Evolutionary conservation across 192 early-diverging fungal species (phyloP).

Genomic region (Phlyctochytrium arcticum): DNA sequence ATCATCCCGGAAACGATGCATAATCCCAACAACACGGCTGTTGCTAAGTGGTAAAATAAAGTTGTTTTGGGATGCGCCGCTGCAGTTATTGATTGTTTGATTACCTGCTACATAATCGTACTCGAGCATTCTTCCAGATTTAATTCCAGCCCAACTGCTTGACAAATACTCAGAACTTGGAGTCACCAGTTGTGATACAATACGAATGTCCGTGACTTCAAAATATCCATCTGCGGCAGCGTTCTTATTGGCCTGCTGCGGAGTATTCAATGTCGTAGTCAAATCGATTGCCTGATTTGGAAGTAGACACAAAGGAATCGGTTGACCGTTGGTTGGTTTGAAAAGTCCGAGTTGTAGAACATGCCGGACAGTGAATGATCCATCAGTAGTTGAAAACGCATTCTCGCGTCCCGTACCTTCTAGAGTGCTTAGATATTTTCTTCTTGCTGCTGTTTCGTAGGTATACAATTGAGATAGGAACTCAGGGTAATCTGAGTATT

Average conservation of each 20-base stretch:
- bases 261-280: not conserved
- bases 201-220: constrained; percentile 2
- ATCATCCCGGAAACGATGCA: not conserved
- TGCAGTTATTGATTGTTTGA: not conserved
- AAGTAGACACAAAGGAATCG: constrained; percentile 1
- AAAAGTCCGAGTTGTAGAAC: too few species aligned
- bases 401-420: not conserved
- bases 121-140: not conserved
- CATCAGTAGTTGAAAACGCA: not conserved
- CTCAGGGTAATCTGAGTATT: not conserved
- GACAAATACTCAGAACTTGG: not conserved
- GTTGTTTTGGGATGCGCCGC: not conserved
- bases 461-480: not conserved
- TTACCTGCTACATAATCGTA: not conserved
- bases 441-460: not conserved
- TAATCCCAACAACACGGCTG: not conserved
- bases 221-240: not conserved
- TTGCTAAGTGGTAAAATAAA: constrained; percentile 4
- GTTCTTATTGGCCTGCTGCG: not conserved
- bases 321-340: not conserved
- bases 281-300: constrained; percentile 17
- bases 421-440: not conserved
- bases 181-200: not conserved
- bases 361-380: too few species aligned
- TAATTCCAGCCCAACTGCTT: not conserved